Percentiles rank a stretch among this genome's conserved stretches.
Conservation (phyloP, 2,329 filamentous ascomycete genomes). For the Westerdykella ornata region DNA sequence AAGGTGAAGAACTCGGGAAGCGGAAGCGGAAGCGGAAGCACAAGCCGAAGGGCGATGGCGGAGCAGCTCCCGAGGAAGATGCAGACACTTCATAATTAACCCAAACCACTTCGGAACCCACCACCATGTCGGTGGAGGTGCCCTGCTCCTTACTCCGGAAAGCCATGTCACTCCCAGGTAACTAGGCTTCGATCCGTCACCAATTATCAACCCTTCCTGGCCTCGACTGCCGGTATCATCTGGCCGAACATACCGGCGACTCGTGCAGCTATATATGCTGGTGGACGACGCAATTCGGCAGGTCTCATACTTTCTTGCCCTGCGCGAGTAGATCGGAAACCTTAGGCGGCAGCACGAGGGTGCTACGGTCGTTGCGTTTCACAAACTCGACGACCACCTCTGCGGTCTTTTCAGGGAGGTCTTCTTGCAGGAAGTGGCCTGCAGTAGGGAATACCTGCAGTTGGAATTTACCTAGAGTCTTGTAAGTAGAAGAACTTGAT, state of each 20-base stretch:
- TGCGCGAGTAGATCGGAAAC: slow-evolving; percentile 52
- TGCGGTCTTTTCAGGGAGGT: slow-evolving; percentile 84
- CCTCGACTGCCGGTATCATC: too few relatives aligned
- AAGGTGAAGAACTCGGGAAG: slow-evolving; percentile 21
- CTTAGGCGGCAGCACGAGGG: slow-evolving; percentile 83
- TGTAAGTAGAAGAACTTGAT: slow-evolving; percentile 15
- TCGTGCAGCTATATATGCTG: background rate
- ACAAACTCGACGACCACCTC: slow-evolving; percentile 84
- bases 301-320: slow-evolving; percentile 45
- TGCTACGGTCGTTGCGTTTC: slow-evolving; percentile 77
- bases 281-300: background rate
- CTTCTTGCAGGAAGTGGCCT: slow-evolving; percentile 95
- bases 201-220: too few relatives aligned
- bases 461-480: slow-evolving; percentile 72
- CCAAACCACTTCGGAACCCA: too few relatives aligned
- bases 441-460: slow-evolving; percentile 90
- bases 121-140: too few relatives aligned
- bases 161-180: too few relatives aligned
- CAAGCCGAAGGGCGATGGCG: slow-evolving; percentile 31
- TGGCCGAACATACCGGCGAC: too few relatives aligned
- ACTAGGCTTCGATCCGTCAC: too few relatives aligned
- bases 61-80: slow-evolving; percentile 7
- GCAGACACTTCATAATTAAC: slow-evolving; percentile 8
- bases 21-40: slow-evolving; percentile 38
- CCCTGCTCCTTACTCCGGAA: too few relatives aligned